Evolutionary conservation across 805 yeast species (phyloP).

Genomic region (Barnettozyma populi): DNA sequence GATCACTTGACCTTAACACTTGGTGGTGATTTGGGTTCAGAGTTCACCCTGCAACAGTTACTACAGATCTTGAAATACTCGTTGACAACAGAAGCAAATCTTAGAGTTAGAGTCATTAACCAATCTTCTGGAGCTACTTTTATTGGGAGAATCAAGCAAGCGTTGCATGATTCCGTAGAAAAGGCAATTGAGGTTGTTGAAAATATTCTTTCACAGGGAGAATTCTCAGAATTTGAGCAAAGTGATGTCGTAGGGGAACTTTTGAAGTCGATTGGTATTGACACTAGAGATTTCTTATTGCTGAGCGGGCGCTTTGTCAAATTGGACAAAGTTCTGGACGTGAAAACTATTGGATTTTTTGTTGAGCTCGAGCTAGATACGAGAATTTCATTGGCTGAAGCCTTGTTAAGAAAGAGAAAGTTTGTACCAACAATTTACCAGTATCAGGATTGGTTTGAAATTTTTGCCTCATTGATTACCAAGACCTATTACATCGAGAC

Average conservation of each 20-base stretch:
- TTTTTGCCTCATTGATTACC: conserved; percentile 37
- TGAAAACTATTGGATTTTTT: conserved; percentile 32
- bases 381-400: conserved; percentile 33
- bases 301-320: conserved; percentile 51
- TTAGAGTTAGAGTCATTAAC: conserved; percentile 37
- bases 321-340: conserved; percentile 24
- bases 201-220: conserved; percentile 7
- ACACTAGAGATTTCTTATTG: conserved; percentile 36
- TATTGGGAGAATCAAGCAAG: conserved; percentile 17
- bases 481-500: conserved; percentile 35
- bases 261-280: conserved; percentile 29
- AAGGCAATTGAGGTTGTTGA: conserved; percentile 15
- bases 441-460: conserved; percentile 42
- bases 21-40: conserved; percentile 49
- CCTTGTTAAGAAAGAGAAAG: conserved; percentile 21
- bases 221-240: conserved; percentile 11
- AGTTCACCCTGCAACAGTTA: conserved; percentile 39
- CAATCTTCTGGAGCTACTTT: conserved; percentile 16
- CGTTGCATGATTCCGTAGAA: conserved; percentile 12
- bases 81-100: conserved; percentile 20
- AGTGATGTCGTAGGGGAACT: conserved; percentile 13
- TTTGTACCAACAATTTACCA: conserved; percentile 12
- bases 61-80: conserved; percentile 28
- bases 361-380: conserved; percentile 42
- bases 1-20: conserved; percentile 43